Base-by-base conservation (phyloP, 2,329 filamentous ascomycete species). In the Ceratocystis harringtonii region DNA sequence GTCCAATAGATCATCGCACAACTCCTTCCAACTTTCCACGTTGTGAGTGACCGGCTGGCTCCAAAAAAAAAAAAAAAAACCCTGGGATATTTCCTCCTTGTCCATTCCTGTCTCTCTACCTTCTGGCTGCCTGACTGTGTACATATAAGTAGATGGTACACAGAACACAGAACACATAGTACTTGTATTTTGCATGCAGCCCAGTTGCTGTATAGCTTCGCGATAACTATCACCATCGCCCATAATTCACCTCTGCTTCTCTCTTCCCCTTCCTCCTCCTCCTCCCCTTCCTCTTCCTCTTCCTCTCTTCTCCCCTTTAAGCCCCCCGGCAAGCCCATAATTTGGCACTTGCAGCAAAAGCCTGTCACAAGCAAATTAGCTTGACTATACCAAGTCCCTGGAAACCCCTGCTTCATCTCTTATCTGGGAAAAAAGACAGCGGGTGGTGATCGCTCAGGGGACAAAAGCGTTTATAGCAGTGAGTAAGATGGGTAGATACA, bases 311-410 rank as follows among this genome's bases (percentile, higher is more conserved):
- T 30, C 36, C 36, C 48, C 52, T 66, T 62, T 43, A 66, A 61
- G 65, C 61, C 52, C 22, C 17, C 12, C n/a, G 25, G 22, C 50
- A 52, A 62, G 65, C 52, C 61, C 41, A 48, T 64, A 66, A 66
- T 66, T 66, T 66, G 65, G 65, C 65, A 66, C 64, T 45, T 66
- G 65, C 65, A 66, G 45, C 36, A 41, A 52, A 30, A 63, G 62
- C 52, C 61, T 61, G 63, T 43, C 61, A 64, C 25, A 32, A 44
- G 61, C 22, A 66, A 63, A 66, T 63, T 63, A 25, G 32, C 61
- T 44, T 22, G n/a, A n/a, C 45, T 17, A 30, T 12, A 57, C 52
- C 52, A 44, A 45, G 15, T 48, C 50, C 65, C 55, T 63, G 41
- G 50, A 45, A 41, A 63, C 32, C 36, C 36, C 36, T 12, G 36